Base-by-base conservation (phyloP, 148 eudicot genomes). In the Silene latifolia region DNA sequence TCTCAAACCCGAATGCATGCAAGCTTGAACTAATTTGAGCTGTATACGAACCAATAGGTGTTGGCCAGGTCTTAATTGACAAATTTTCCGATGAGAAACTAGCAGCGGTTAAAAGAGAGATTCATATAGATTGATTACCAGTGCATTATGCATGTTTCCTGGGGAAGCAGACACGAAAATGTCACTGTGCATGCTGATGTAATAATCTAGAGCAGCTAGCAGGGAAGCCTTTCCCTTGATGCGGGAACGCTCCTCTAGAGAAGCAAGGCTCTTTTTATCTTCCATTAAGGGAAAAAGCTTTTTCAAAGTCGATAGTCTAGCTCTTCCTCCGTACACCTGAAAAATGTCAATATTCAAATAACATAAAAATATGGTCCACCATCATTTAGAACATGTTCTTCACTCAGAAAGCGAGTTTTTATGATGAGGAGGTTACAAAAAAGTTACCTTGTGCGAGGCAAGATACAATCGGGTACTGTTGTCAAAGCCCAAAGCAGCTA, bases 61-160 rank as follows among this genome's bases (percentile, higher is more conserved):
- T 35, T 35, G 2, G 39, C 6, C 39, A 3, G 39, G 39, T 35
- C 39, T 35, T 1, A 35, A 35, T 35, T 47, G 69, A 73, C 32
- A 13, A 32, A 15, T 61, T 25, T 63, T 24, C 44, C 12, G 0
- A 39, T 20, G 17, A 42, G 71, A 32, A 42, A 64, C 29, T 19
- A 1, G 8, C 42, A 1, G 42, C 63, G 48, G 32, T 19, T 10
- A 9, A 42, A 63, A 20, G 8, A 23, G 14, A 11, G 13, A 25
- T 5, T 25, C 14, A 32, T 13, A 23, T 17, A 42, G 17, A 44
- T 47, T 3, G 67, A 89, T 85, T 85, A 95, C 99, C 94, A 95
- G 85, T 44, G 99, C 99, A 83, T 95, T 95, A 82, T 95, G 99
- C 99, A 95, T 95, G 82, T 95, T 95, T 63, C 99, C 99, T 0